Percentiles rank a stretch among this genome's conserved stretches.
phyloP scores from a whole-genome alignment of 257 asterid species.

The Agastache rugosa region DNA sequence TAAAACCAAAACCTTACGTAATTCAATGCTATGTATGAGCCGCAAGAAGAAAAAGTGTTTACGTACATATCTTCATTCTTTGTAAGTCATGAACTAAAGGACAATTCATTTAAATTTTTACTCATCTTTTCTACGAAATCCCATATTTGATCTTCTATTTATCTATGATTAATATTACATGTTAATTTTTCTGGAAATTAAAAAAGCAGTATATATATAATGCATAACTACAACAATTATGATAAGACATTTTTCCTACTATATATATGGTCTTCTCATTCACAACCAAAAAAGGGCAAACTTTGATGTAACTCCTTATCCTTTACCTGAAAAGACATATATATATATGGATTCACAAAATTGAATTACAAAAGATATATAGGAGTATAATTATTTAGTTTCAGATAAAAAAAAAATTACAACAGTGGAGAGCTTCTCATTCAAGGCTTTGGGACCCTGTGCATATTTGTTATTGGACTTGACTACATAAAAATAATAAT shows the following conservation, averaged over 20 bases:
- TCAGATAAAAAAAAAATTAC: not conserved
- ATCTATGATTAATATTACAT: no score
- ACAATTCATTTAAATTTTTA: no score
- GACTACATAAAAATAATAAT: conserved; percentile 15
- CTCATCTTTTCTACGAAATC: no score
- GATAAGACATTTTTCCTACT: not conserved
- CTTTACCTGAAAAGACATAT: not conserved
- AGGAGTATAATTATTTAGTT: no score
- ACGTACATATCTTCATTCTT: no score
- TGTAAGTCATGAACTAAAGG: no score
- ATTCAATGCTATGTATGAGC: no score
- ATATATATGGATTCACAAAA: conserved; percentile 1
- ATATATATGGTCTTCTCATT: not conserved
- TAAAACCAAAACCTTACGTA: no score
- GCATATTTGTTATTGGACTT: not conserved
- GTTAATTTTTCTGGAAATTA: no score
- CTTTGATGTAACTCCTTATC: not conserved
- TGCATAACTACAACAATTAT: not conserved
- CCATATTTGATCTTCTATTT: no score
- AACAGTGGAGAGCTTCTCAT: conserved; percentile 8
- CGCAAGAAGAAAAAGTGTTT: no score
- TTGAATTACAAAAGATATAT: not conserved
- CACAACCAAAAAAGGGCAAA: not conserved
- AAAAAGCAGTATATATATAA: no score
- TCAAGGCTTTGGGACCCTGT: conserved; percentile 26